Conservation (phyloP, 1,284 basidiomycete species). For the Macrocystidia cucumis region DNA sequence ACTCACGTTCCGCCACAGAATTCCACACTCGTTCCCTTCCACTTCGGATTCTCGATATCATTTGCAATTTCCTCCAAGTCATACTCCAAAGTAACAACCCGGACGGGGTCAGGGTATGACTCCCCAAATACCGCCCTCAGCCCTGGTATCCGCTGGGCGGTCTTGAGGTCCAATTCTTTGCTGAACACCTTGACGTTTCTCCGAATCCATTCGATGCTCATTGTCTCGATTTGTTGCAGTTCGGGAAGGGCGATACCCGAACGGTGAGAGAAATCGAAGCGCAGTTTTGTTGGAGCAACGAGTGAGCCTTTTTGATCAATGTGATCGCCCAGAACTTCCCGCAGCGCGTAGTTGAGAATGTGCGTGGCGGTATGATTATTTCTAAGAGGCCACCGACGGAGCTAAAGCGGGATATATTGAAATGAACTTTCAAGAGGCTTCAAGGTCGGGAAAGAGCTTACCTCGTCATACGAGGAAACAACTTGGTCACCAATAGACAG, state of each 20-base stretch:
- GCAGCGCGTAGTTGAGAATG: constrained; percentile 91
- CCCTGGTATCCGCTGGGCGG: constrained; percentile 86
- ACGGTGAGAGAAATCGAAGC: constrained; percentile 99
- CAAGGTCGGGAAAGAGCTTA: constrained; percentile 26
- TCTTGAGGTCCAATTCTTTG: constrained; percentile 80
- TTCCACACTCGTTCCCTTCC: constrained; percentile 88
- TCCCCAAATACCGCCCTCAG: constrained; percentile 97
- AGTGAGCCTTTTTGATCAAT: constrained; percentile 98
- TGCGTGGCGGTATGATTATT: constrained; percentile 99
- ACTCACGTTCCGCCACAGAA: constrained; percentile 97
- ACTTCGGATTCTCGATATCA: constrained; percentile 86
- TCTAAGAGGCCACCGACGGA: constrained; percentile 90
- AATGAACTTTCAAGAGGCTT: constrained; percentile 21
- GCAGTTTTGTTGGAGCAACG: constrained; percentile 90
- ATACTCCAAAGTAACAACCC: constrained; percentile 89
- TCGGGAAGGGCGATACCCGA: constrained; percentile 73
- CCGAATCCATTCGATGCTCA: constrained; percentile 87
- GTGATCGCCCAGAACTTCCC: constrained; percentile 93
- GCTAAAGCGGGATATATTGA: constrained; percentile 30
- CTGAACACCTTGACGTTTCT: constrained; percentile 85
- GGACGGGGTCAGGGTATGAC: constrained; percentile 94
- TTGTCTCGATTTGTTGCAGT: constrained; percentile 76
- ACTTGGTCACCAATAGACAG: constrained; percentile 34
- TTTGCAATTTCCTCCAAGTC: constrained; percentile 80
- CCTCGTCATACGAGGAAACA: constrained; percentile 58